A percentile compares a stretch with the other conserved stretches of the same genome.
These are phyloP conservation scores for Arthrobotrys pseudoclavata DNA, from an alignment of 2,329 filamentous ascomycete species.

Conservation along the genomic window DNA sequence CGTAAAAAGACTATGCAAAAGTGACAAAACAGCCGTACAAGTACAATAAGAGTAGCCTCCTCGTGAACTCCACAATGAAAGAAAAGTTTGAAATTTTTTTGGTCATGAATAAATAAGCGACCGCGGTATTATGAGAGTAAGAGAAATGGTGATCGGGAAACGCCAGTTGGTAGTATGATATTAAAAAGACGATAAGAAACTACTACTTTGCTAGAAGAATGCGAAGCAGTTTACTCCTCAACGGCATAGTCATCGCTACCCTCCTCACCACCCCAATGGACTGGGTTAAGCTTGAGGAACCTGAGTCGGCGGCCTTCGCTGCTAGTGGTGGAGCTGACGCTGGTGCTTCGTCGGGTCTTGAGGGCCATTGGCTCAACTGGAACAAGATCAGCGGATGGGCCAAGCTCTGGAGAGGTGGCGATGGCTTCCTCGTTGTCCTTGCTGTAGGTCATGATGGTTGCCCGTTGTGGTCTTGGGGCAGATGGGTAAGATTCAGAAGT, in stretches of 20 bases:
- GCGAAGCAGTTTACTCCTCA: slow-evolving; percentile 62
- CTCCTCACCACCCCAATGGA: slow-evolving; percentile 74
- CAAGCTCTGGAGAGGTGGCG: slow-evolving; percentile 44
- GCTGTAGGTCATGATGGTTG: slow-evolving; percentile 43
- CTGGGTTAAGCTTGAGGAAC: slow-evolving; percentile 76
- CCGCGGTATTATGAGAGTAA: slow-evolving; percentile 52
- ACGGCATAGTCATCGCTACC: slow-evolving; percentile 71
- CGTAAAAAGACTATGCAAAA: neutral
- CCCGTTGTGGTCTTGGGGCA: slow-evolving; percentile 61
- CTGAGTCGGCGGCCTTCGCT: slow-evolving; percentile 67
- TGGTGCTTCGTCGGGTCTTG: slow-evolving; percentile 70
- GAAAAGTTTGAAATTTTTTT: slow-evolving; percentile 15
- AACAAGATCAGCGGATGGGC: slow-evolving; percentile 64
- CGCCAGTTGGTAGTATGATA: slow-evolving; percentile 46
- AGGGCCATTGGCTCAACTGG: slow-evolving; percentile 63
- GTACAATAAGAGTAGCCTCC: slow-evolving; percentile 32
- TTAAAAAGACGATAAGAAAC: slow-evolving; percentile 18
- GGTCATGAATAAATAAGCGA: slow-evolving; percentile 54
- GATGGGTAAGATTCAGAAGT: slow-evolving; percentile 73
- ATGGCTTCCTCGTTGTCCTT: slow-evolving; percentile 46
- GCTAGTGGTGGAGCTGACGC: slow-evolving; percentile 69
- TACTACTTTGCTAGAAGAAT: slow-evolving; percentile 26
- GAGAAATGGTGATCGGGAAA: slow-evolving; percentile 24
- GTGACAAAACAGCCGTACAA: slow-evolving; percentile 15
- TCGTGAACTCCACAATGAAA: slow-evolving; percentile 48